These are phyloP conservation scores for Cicer bijugum DNA, from an alignment of 306 rosid species.

Conservation along the genomic window DNA sequence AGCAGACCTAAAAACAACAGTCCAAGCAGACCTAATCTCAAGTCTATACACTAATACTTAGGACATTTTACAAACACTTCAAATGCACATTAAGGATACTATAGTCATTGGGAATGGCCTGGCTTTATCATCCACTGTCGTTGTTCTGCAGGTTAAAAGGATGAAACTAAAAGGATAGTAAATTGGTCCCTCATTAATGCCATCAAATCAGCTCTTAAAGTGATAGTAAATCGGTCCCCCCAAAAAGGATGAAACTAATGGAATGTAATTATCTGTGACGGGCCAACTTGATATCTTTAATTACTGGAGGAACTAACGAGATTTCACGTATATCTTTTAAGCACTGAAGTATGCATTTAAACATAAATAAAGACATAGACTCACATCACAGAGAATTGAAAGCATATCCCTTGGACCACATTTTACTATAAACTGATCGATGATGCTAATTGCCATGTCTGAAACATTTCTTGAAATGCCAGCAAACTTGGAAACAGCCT, in stretches of 20 bases:
- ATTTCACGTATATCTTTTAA: neutral
- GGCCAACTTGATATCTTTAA: slow-evolving; percentile 9
- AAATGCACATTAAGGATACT: no score
- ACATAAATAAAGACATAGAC: neutral
- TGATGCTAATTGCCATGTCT: slow-evolving; percentile 63
- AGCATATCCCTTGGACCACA: slow-evolving; percentile 90
- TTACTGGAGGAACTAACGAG: slow-evolving; percentile 6
- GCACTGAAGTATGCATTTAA: slow-evolving; percentile 26
- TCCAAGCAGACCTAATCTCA: no score
- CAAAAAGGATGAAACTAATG: slow-evolving; percentile 18
- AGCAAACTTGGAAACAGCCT: slow-evolving; percentile 70
- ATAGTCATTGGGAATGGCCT: slow-evolving; percentile 97
- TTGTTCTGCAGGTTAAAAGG: slow-evolving; percentile 83
- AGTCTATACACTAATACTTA: no score
- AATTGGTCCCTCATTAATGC: neutral
- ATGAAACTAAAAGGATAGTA: no score
- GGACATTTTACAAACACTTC: no score
- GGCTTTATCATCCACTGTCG: slow-evolving; percentile 97
- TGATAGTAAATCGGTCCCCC: neutral
- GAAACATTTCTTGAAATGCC: slow-evolving; percentile 59
- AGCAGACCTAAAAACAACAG: no score
- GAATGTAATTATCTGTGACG: neutral
- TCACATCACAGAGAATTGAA: slow-evolving; percentile 71
- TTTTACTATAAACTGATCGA: slow-evolving; percentile 58
- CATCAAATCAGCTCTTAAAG: slow-evolving; percentile 1